These are phyloP conservation scores for apple (Malus domestica) DNA, from an alignment of 306 rosid genomes.

Conservation along the genomic window DNA sequence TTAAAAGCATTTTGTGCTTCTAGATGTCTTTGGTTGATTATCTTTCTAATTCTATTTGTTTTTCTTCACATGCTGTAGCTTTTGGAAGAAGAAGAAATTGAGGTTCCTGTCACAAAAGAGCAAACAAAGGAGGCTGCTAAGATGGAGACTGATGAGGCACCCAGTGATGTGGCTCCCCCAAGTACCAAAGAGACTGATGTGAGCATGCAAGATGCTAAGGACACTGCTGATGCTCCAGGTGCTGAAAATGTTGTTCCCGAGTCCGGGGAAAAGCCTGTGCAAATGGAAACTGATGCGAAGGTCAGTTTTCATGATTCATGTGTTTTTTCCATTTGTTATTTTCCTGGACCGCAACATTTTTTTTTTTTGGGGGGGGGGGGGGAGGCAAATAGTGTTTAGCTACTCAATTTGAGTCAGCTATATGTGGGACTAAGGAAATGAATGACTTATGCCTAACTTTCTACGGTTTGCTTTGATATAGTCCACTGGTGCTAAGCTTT, in stretches of 20 bases:
- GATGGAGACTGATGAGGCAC: constrained; percentile 79
- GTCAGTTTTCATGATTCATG: constrained; percentile 19
- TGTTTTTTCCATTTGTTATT: not conserved
- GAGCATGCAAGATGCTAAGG: constrained; percentile 79
- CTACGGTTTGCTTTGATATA: not conserved
- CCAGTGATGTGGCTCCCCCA: constrained; percentile 40
- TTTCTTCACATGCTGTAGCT: constrained; percentile 37
- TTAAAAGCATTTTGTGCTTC: not conserved
- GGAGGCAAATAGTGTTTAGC: not conserved
- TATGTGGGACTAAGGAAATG: not conserved
- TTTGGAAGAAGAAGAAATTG: constrained; percentile 81
- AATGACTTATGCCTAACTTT: not conserved
- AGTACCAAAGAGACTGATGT: constrained; percentile 45
- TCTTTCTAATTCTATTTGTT: not conserved
- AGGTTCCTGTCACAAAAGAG: constrained; percentile 63
- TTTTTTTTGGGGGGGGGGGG: no score
- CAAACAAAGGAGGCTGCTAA: constrained; percentile 41
- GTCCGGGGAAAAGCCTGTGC: constrained; percentile 66
- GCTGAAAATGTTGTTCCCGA: constrained; percentile 57
- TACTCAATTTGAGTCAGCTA: not conserved
- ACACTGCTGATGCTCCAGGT: constrained; percentile 41
- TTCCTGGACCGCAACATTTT: no score
- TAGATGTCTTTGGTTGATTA: not conserved
- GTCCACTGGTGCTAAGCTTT: not conserved
- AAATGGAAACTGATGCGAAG: constrained; percentile 82